These are phyloP conservation scores for Pseudoscleropodium purum DNA, from an alignment of 225 moss, liverwort and hornwort species.

Conservation along the genomic window DNA sequence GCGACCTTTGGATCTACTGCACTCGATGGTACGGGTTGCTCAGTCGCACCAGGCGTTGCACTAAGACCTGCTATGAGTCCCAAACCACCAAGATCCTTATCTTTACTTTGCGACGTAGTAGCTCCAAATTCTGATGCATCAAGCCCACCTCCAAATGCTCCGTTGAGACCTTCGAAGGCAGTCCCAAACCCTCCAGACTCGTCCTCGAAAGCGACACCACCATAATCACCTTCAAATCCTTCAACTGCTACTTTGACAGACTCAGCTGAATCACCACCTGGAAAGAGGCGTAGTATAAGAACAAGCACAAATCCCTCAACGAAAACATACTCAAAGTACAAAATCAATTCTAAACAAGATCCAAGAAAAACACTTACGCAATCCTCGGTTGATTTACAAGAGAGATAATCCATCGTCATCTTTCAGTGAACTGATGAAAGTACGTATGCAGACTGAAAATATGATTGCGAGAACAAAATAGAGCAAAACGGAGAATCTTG, in stretches of 20 bases:
- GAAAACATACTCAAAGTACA: background rate
- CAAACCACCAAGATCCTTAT: slow-evolving; percentile 71
- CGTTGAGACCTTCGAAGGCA: slow-evolving; percentile 93
- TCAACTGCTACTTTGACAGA: slow-evolving; percentile 63
- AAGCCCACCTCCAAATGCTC: slow-evolving; percentile 97
- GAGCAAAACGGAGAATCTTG: background rate
- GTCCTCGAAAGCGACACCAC: slow-evolving; percentile 87
- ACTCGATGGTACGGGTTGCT: slow-evolving; percentile 1
- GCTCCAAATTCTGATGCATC: slow-evolving; percentile 97
- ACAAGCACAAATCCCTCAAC: background rate
- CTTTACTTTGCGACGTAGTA: slow-evolving; percentile 50
- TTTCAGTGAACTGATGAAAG: background rate
- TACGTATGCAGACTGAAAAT: background rate
- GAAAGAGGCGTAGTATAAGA: slow-evolving; percentile 13
- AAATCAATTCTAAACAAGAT: background rate
- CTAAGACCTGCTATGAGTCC: slow-evolving; percentile 78
- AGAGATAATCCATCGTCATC: background rate
- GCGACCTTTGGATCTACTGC: slow-evolving; percentile 33
- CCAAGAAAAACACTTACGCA: background rate
- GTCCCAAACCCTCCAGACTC: slow-evolving; percentile 96
- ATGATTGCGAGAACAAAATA: background rate
- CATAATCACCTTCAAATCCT: slow-evolving; percentile 98
- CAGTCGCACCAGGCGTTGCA: slow-evolving; percentile 15
- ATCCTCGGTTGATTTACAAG: background rate
- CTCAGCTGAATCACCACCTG: slow-evolving; percentile 54